Evolutionary conservation across 805 yeast genomes (phyloP).

Genomic region (Priceomyces melissophilus): DNA sequence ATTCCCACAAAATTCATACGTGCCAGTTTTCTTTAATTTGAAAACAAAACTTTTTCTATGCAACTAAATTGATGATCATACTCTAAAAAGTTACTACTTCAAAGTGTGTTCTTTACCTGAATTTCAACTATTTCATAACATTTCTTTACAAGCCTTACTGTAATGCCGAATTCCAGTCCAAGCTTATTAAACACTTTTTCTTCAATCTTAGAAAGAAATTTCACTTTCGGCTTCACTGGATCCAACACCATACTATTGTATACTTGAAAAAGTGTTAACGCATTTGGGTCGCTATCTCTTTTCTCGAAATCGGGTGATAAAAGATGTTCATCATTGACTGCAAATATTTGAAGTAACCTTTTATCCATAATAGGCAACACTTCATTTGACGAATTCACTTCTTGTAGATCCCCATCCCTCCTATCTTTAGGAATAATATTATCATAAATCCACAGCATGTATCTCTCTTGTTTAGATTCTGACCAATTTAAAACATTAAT

Average conservation of each 20-base stretch:
- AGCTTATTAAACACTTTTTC: constrained; percentile 8
- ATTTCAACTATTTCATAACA: constrained; percentile 7
- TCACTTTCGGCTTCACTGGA: background rate
- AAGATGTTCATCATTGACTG: constrained; percentile 11
- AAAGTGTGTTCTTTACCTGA: constrained; percentile 4
- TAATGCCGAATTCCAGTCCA: constrained; percentile 7
- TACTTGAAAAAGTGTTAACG: background rate
- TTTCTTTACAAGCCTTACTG: constrained; percentile 3
- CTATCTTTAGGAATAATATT: constrained; percentile 22
- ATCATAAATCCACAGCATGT: constrained; percentile 49
- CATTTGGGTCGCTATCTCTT: background rate
- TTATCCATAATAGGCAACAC: constrained; percentile 25
- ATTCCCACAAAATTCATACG: no score
- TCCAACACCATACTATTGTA: background rate
- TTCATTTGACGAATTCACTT: constrained; percentile 5
- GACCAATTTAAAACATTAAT: constrained; percentile 46
- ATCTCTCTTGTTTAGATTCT: constrained; percentile 41
- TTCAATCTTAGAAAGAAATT: constrained; percentile 5
- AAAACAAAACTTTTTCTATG: background rate
- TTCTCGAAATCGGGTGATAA: background rate
- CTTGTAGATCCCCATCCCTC: constrained; percentile 9
- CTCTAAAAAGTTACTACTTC: background rate
- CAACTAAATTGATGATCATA: background rate
- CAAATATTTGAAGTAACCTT: constrained; percentile 31
- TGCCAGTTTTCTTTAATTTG: background rate